A percentile compares a stretch with the other conserved stretches of the same genome.
Evolutionary conservation across 108 stramenopile species (phyloP).

Genomic region (Fistulifera solaris): DNA sequence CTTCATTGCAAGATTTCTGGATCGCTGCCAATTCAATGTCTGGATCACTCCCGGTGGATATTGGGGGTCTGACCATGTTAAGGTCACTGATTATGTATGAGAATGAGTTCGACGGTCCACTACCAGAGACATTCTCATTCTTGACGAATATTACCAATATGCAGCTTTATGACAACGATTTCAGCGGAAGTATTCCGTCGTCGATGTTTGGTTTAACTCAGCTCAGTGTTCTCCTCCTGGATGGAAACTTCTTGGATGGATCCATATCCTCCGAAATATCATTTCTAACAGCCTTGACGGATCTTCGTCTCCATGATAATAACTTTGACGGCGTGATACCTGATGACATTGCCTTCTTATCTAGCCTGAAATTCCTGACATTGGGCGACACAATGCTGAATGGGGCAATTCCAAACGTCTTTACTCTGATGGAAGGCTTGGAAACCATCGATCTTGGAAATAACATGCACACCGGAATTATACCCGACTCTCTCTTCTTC

Average conservation of each 20-base stretch:
- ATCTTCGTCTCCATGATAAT: conserved; percentile 57
- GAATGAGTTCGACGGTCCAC: conserved; percentile 22
- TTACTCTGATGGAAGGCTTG: conserved; percentile 17
- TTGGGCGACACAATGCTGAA: conserved; percentile 20
- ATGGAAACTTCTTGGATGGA: conserved; percentile 36
- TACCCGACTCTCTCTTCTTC: conserved; percentile 31
- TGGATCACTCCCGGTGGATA: conserved; percentile 21
- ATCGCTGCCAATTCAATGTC: conserved; percentile 17
- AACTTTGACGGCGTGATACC: conserved; percentile 60
- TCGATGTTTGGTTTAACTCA: conserved; percentile 13
- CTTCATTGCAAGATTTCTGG: conserved; percentile 14
- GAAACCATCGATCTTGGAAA: conserved; percentile 26
- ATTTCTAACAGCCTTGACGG: conserved; percentile 22
- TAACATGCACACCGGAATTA: conserved; percentile 21
- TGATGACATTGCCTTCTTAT: conserved; percentile 6
- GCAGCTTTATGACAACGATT: conserved; percentile 23
- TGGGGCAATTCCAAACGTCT: conserved; percentile 24
- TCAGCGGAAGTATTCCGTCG: conserved; percentile 22
- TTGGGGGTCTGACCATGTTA: conserved; percentile 8
- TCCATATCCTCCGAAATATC: conserved; percentile 34
- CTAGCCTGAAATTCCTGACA: conserved; percentile 21
- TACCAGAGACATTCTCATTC: conserved; percentile 11
- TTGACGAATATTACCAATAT: conserved; percentile 20
- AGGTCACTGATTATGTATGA: conserved; percentile 4
- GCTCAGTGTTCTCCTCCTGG: conserved; percentile 19